Evolutionary conservation across 148 eudicot genomes (phyloP), one percentile per base, ranked within the genome.

Genomic region (Rhododendron ovatum): DNA sequence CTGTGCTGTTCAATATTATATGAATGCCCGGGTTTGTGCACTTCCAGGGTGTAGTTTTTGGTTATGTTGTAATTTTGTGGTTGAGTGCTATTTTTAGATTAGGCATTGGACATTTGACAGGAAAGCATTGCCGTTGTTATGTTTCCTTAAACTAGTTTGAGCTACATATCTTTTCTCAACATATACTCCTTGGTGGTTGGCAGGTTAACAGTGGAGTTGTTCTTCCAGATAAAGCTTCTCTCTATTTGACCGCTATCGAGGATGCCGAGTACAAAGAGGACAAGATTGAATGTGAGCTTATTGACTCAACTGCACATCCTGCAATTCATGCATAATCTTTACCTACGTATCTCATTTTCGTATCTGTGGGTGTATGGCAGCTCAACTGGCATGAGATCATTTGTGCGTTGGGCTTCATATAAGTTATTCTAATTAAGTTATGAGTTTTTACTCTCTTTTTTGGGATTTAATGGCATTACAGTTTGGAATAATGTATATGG

Each of bases 261-360:
- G 99, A 97, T 89, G 96, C 99, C 26, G 96, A 95, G 83, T 97
- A 97, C 94, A 97, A 97, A 88, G 98, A 97, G 87, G 98, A 97
- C 90, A 97, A 97, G 89, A 95, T 97, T 91, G 98, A 97, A 88
- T 97, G 99, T 97, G 86, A 92, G 95, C 87, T 82, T 83, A 75
- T 82, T 75, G 30, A 24, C 30, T 37, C 7, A 37, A 10, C 73
- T 37, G 48, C 84, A 73, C 24, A 78, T 77, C n/a, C 13, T 84
- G 78, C 53, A 69, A 7, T 83, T 45, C 17, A 84, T 47, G 65
- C n/a, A 39, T 63, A 28, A 1, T 71, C 7, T 45, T 3, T 71
- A 26, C 37, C 65, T 8, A 9, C 15, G 77, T 26, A 43, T 67
- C 48, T 65, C 35, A 65, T 43, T 28, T 7, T 50, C 14, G 0